A percentile compares a stretch with the other conserved stretches of the same genome.
phyloP scores from a whole-genome alignment of 495 filamentous ascomycete genomes.

The Neurospora sp. region DNA sequence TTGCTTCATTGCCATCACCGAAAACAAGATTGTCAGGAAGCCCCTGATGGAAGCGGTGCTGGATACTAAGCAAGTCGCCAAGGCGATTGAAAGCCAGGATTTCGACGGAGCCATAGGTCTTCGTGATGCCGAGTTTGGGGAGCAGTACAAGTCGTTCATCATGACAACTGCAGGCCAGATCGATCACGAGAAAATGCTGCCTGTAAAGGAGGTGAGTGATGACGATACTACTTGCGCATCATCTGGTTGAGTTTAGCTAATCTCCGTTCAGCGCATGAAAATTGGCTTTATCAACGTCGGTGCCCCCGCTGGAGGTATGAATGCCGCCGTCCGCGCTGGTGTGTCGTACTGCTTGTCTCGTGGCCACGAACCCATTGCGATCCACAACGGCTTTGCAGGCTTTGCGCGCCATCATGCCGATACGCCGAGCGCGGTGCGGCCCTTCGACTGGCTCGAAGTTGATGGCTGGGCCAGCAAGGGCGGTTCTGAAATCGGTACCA shows the following conservation, averaged over 20 bases:
- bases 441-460: slow-evolving; percentile 85
- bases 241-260: slow-evolving; percentile 10
- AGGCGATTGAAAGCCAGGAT: slow-evolving; percentile 67
- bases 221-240: too few species aligned
- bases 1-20: slow-evolving; percentile 87
- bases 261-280: slow-evolving; percentile 57
- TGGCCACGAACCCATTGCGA: slow-evolving; percentile 81
- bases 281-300: slow-evolving; percentile 96
- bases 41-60: slow-evolving; percentile 81
- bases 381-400: slow-evolving; percentile 96
- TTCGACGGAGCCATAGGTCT: slow-evolving; percentile 79
- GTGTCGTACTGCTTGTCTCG: slow-evolving; percentile 94
- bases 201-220: slow-evolving; percentile 57
- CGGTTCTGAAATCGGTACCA: slow-evolving; percentile 95
- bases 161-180: slow-evolving; percentile 63
- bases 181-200: slow-evolving; percentile 40
- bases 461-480: slow-evolving; percentile 93
- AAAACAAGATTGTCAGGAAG: slow-evolving; percentile 93
- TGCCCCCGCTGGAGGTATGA: slow-evolving; percentile 98
- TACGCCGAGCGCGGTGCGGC: slow-evolving; percentile 71
- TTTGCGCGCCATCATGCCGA: slow-evolving; percentile 85
- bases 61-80: slow-evolving; percentile 72
- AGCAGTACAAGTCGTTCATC: slow-evolving; percentile 81
- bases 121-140: slow-evolving; percentile 86
- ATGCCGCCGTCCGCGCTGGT: slow-evolving; percentile 87